Conservation (phyloP, 2,329 filamentous ascomycete species). For the Arthrobotrys entomopaga region DNA sequence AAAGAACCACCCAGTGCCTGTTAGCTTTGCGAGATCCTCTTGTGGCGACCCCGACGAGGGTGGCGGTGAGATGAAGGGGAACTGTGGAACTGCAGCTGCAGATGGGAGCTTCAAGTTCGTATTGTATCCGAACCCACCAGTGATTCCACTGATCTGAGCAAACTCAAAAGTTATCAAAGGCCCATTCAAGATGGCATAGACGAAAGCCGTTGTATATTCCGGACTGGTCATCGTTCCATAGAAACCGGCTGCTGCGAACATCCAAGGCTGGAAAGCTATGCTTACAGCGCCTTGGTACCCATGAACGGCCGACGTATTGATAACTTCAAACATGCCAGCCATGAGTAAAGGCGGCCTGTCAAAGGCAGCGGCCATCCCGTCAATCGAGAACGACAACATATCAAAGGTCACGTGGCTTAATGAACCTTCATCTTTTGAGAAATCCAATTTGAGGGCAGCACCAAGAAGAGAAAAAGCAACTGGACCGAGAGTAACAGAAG, state of each 20-base stretch:
- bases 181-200: conserved; percentile 58
- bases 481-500: too few relatives aligned
- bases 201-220: conserved; percentile 3
- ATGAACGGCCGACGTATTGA: conserved; percentile 56
- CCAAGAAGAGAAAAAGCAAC: conserved; percentile 5
- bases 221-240: conserved; percentile 60
- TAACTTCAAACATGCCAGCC: conserved; percentile 61
- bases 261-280: conserved; percentile 61
- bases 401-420: too few relatives aligned
- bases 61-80: conserved; percentile 60
- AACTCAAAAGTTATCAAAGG: conserved; percentile 62
- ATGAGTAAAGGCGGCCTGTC: conserved; percentile 62
- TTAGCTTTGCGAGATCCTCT: neutral
- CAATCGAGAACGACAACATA: neutral
- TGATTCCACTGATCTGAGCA: conserved; percentile 61
- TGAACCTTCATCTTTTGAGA: too few relatives aligned
- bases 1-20: neutral
- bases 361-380: conserved; percentile 61
- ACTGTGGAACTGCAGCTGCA: conserved; percentile 58
- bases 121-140: conserved; percentile 64
- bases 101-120: conserved; percentile 60
- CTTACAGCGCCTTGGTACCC: conserved; percentile 62
- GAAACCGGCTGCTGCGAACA: conserved; percentile 63
- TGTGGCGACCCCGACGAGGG: neutral
- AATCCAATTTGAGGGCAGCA: conserved; percentile 55